Conservation (phyloP, 352 stramenopile genomes). For the Phytophthora parvispora region DNA sequence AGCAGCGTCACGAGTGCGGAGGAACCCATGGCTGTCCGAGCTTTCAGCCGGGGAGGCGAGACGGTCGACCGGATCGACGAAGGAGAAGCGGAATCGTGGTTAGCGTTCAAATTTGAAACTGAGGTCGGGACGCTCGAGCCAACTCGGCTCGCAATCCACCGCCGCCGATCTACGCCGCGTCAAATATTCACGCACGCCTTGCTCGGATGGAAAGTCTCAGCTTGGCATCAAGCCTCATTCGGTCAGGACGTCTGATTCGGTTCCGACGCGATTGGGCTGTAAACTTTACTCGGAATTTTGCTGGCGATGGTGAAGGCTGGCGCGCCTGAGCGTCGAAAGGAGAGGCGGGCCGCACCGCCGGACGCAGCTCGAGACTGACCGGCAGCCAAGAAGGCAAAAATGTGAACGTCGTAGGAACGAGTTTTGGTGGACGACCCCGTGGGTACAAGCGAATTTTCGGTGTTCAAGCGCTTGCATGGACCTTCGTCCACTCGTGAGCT, state of each 20-base stretch:
- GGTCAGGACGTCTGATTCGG: slow-evolving; percentile 17
- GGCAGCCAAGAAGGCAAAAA: slow-evolving; percentile 1
- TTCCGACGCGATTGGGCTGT: slow-evolving; percentile 14
- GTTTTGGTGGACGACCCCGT: slow-evolving; percentile 19
- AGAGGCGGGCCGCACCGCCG: slow-evolving; percentile 4
- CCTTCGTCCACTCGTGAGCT: background rate
- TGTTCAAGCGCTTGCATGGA: too few species aligned
- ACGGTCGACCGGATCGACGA: slow-evolving; percentile 25
- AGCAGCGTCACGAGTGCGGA: slow-evolving; percentile 35
- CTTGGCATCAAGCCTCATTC: slow-evolving; percentile 17
- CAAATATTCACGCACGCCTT: slow-evolving; percentile 19
- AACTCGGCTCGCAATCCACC: background rate
- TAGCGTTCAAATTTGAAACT: slow-evolving; percentile 39
- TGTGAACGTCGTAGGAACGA: background rate
- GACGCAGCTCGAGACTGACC: background rate
- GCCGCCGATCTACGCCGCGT: too few species aligned
- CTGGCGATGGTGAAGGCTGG: slow-evolving; percentile 10
- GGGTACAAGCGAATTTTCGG: slow-evolving; percentile 7
- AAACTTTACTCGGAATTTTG: slow-evolving; percentile 19
- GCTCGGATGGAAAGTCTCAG: slow-evolving; percentile 25
- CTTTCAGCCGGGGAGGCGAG: slow-evolving; percentile 40
- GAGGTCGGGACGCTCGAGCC: slow-evolving; percentile 2
- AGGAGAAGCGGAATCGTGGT: slow-evolving; percentile 26
- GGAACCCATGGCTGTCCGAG: slow-evolving; percentile 24
- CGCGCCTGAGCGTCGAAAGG: slow-evolving; percentile 6